Evolutionary conservation across 2,329 filamentous ascomycete species (phyloP), one percentile per base, ranked within the genome.

Genomic region (Parascedosporium putredinis): DNA sequence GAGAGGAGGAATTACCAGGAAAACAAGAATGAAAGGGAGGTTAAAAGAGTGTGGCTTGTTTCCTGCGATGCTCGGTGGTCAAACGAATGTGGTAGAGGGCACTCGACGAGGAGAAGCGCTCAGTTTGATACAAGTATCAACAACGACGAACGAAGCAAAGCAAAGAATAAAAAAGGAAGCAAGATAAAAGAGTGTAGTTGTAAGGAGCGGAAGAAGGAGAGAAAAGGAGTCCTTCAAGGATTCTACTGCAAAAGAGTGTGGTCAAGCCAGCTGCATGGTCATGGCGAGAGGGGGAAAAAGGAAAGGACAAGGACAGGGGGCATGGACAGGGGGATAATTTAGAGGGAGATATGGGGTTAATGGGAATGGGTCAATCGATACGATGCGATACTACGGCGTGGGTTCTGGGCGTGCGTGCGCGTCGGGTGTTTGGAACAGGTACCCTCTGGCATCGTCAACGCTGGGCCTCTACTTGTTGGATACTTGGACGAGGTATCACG

Each of bases 11-110:
- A n/a, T n/a, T n/a, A n/a, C n/a, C n/a, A n/a, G n/a, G n/a, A n/a
- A n/a, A n/a, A n/a, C n/a, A n/a, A n/a, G n/a, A n/a, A n/a, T n/a
- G n/a, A 36, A 36, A 16, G 33, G 33, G 20, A 42, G 20, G 23
- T 42, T 38, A 16, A 49, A 49, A 29, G 47, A 49, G 47, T 20
- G 47, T 49, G 36, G 36, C 7, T 31, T 27, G n/a, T n/a, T n/a
- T n/a, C n/a, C 27, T 40, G 46, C 33, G 33, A 33, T 48, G 33
- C 20, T 48, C 46, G 46, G 16, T 16, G 8, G 18, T 48, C 33
- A 42, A 49, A 49, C n/a, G 47, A 49, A 27, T 42, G 47, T 49
- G 47, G 16, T 20, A 43, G 47, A 49, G 47, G 20, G 46, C 46
- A 48, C 27, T 38, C 22, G 20, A 23, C 23, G 27, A 29, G 12